These are phyloP conservation scores for Candida berthetii DNA, from an alignment of 805 yeast genomes.

Conservation along the genomic window DNA sequence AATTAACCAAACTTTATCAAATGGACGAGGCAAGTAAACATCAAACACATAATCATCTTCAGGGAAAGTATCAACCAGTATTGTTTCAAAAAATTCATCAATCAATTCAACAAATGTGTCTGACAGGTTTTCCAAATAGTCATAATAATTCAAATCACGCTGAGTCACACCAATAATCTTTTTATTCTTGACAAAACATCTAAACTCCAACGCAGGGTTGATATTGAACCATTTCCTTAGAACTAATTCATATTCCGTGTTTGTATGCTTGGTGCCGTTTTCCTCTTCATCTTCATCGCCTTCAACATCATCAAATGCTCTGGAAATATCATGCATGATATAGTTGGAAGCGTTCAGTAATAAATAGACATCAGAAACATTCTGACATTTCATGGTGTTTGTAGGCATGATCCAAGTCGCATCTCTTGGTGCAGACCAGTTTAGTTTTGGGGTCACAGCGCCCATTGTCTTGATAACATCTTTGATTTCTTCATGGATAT, in stretches of 20 bases:
- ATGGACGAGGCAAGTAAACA: conserved; percentile 76
- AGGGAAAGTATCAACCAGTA: conserved; percentile 42
- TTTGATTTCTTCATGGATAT: conserved; percentile 50
- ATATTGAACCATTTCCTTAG: conserved; percentile 77
- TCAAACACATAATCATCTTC: conserved; percentile 65
- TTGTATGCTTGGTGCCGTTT: conserved; percentile 9
- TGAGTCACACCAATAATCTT: conserved; percentile 72
- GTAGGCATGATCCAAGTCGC: conserved; percentile 87
- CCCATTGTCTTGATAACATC: conserved; percentile 42
- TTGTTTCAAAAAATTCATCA: conserved; percentile 46
- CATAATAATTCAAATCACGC: conserved; percentile 80
- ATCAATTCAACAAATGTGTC: conserved; percentile 42
- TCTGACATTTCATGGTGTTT: conserved; percentile 66
- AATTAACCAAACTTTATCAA: conserved; percentile 55
- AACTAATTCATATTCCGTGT: conserved; percentile 53
- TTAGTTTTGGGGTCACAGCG: conserved; percentile 78
- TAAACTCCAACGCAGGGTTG: conserved; percentile 87
- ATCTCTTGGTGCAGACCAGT: conserved; percentile 97
- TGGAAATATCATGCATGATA: conserved; percentile 75
- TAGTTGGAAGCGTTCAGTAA: conserved; percentile 84
- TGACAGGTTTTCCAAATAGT: conserved; percentile 51
- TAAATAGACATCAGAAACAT: conserved; percentile 71
- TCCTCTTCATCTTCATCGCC: conserved; percentile 28
- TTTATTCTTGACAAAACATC: conserved; percentile 70
- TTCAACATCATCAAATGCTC: conserved; percentile 44